Evolutionary conservation across 805 yeast genomes (phyloP).

Genomic region (Lipomyces oligophaga): DNA sequence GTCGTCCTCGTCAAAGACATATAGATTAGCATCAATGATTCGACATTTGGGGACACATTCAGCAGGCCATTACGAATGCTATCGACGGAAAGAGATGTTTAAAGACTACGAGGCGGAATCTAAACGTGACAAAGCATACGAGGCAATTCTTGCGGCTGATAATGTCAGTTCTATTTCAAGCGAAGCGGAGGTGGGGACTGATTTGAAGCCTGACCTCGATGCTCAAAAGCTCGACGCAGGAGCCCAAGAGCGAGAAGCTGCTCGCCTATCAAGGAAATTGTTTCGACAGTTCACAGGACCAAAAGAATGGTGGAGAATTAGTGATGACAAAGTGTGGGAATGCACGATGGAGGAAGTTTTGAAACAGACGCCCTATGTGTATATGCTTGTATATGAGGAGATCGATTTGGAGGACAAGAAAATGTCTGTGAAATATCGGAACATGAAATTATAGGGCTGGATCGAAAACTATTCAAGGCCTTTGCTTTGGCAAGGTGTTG

Average conservation of each 20-base stretch:
- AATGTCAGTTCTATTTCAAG: conserved; percentile 1
- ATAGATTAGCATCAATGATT: conserved; percentile 65
- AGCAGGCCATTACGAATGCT: conserved; percentile 33
- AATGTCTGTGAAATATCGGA: neutral
- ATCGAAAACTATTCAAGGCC: too few species aligned
- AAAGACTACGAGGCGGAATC: conserved; percentile 2
- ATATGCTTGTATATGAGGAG: conserved; percentile 75
- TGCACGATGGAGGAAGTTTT: conserved; percentile 55
- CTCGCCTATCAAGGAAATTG: conserved; percentile 9
- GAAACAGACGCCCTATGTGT: conserved; percentile 69
- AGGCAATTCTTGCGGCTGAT: conserved; percentile 2
- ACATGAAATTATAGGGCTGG: neutral
- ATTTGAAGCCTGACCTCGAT: neutral
- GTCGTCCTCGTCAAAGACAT: conserved; percentile 36
- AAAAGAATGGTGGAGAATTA: conserved; percentile 65
- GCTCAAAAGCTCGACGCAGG: neutral
- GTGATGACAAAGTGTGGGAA: conserved; percentile 71
- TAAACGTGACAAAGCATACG: conserved; percentile 2
- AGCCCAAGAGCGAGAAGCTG: neutral
- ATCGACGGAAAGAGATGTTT: conserved; percentile 51
- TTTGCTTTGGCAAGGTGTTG: too few species aligned
- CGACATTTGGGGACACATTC: conserved; percentile 72
- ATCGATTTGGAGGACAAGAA: conserved; percentile 5
- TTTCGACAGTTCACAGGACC: conserved; percentile 20
- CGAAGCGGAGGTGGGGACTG: neutral